Percentiles rank a stretch among this genome's conserved stretches.
These are phyloP conservation scores for Epicoccum sorghinum DNA, from an alignment of 2,329 filamentous ascomycete genomes.

Conservation along the genomic window DNA sequence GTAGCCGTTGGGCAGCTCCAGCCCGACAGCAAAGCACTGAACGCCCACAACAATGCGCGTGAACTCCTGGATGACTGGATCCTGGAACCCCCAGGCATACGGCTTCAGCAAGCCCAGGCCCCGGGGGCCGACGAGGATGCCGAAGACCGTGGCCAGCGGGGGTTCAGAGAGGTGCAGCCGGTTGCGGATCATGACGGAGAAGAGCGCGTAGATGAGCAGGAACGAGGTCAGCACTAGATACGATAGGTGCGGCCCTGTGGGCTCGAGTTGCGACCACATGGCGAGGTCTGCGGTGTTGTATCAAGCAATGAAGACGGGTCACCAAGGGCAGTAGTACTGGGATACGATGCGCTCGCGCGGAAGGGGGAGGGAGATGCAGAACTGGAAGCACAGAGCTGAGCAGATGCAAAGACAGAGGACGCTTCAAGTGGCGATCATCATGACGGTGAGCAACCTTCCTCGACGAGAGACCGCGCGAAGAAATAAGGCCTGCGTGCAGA, in stretches of 20 bases:
- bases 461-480: background rate
- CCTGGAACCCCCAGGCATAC: slow-evolving; percentile 50
- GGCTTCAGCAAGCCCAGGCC: slow-evolving; percentile 50
- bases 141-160: slow-evolving; percentile 54
- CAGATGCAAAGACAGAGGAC: background rate
- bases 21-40: slow-evolving; percentile 47
- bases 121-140: slow-evolving; percentile 53
- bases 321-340: too few relatives aligned
- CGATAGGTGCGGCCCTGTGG: slow-evolving; percentile 53
- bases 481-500: slow-evolving; percentile 5
- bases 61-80: slow-evolving; percentile 49
- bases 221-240: slow-evolving; percentile 54
- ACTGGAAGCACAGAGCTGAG: background rate
- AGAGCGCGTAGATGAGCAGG: slow-evolving; percentile 54
- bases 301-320: too few relatives aligned
- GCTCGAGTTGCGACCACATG: slow-evolving; percentile 54
- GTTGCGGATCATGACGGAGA: slow-evolving; percentile 55
- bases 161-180: slow-evolving; percentile 57
- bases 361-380: background rate
- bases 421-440: slow-evolving; percentile 8
- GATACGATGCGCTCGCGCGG: background rate
- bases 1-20: slow-evolving; percentile 52
- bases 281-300: background rate
- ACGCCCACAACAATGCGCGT: slow-evolving; percentile 56
- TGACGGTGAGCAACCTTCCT: background rate